Evolutionary conservation across 805 yeast species (phyloP).

Genomic region (Kockiozyma suomiensis): DNA sequence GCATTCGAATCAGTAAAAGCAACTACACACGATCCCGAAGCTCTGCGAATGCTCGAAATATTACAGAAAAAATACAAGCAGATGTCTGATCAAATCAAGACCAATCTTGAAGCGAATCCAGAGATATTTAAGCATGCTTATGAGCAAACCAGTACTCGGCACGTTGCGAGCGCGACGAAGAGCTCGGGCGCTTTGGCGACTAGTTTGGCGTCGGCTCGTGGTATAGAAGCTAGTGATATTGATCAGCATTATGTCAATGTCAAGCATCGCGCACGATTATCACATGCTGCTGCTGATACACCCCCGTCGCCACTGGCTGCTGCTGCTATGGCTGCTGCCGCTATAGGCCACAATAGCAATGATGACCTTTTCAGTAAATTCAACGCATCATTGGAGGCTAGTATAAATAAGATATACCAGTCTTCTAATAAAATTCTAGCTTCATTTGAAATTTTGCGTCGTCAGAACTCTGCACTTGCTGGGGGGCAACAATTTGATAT

Average conservation of each 20-base stretch:
- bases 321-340: conserved; percentile 8
- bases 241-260: conserved; percentile 20
- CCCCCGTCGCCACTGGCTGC: conserved; percentile 8
- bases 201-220: conserved; percentile 39
- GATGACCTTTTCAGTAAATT: conserved; percentile 39
- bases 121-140: conserved; percentile 12
- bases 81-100: conserved; percentile 24
- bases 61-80: conserved; percentile 19
- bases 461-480: not conserved
- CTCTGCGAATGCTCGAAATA: conserved; percentile 22
- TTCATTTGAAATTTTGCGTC: conserved; percentile 28
- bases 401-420: conserved; percentile 22
- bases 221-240: conserved; percentile 28
- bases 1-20: conserved; percentile 21
- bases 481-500: not conserved
- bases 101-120: conserved; percentile 18
- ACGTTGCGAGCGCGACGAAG: not conserved
- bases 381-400: conserved; percentile 32
- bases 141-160: not conserved
- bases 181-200: conserved; percentile 7
- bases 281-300: not conserved
- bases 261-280: conserved; percentile 7
- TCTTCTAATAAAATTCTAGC: conserved; percentile 31
- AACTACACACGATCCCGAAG: conserved; percentile 30
- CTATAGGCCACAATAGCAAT: not conserved